Base-by-base conservation (phyloP, 2,329 filamentous ascomycete species). In the Penicillium sp. region DNA sequence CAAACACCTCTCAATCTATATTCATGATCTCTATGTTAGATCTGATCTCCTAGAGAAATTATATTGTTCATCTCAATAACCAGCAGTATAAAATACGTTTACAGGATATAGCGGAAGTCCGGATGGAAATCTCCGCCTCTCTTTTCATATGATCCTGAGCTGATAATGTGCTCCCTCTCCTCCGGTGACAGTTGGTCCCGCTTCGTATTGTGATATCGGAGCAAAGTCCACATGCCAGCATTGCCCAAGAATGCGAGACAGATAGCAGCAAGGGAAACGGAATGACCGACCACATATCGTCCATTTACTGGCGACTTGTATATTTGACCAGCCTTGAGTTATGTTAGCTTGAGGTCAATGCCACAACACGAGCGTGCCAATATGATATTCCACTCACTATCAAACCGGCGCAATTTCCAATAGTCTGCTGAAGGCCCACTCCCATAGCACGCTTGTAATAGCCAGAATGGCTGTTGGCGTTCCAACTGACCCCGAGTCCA, bases 371-470 rank as follows among this genome's bases (percentile, higher is more conserved):
- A 18, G 16, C 0, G 16, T 10, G 3, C 10, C 15, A n/a, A 9
- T 37, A 23, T 25, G 23, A 29, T n/a, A 18, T 7, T 21, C n/a
- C 16, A 55, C 55, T 55, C 18, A 58, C 55, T 27, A 58, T 58
- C 34, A 58, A 32, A 23, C 55, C 55, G 7, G 37, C 55, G 31
- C 47, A 58, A 44, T 58, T 58, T 27, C 55, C 55, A 15, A 58
- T 58, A 16, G 52, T 52, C 31, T 58, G 55, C 35, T 58, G 55
- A 8, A 58, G 49, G 6, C 55, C 55, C 6, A 58, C 55, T 13
- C 52, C 55, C 55, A 58, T 58, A 2, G 55, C 46, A 34, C 55
- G 53, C 37, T 58, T 58, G 25, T 58, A 58, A 21, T 58, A 58
- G 12, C 55, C 55, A 12, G 55, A 54, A 41, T 58, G 55, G 8